Base-by-base conservation (phyloP, 257 asterid genomes). In the Solanum sitiens region DNA sequence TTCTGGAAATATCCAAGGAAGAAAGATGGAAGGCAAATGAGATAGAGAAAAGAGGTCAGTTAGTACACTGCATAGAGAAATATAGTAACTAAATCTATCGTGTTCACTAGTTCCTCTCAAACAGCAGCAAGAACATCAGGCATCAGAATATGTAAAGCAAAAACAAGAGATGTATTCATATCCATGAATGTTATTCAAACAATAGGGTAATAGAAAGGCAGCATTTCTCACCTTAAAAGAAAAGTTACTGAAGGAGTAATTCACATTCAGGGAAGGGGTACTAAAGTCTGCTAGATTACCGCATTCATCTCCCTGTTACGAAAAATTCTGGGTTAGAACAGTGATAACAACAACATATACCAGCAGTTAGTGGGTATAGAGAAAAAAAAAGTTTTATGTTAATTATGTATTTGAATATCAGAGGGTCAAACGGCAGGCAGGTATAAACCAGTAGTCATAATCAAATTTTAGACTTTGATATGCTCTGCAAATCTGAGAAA, bases 231-330 rank as follows among this genome's bases (percentile, higher is more conserved):
- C 99, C 98, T 97, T 96, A 87, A 95, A 97, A 11, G 99, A 97
- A 94, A 97, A 97, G 90, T 97, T 95, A 90, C 98, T 95, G 93
- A 95, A 95, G 2, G 98, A 94, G 88, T 96, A 95, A 87, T 89
- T 91, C 89, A 86, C 90, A 45, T 93, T 92, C 33, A 92, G 93
- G 76, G 92, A 56, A 13, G 98, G 95, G 76, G 93, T 86, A 79
- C 92, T 88, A 86, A 97, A 95, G 8, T 95, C 98, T 86, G 98
- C 93, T 86, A 95, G 86, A 91, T 93, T 90, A 50, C 98, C 94
- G 71, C 95, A 94, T 92, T 95, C 99, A 89, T 97, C 98, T 56
- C 88, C 96, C 99, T 97, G 98, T 88, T 86, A 87, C 80, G 89
- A 89, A 50, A 50, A 47, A 50, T 32, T 50, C 35, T 50, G 32